These are phyloP conservation scores for Sequoia sempervirens DNA, from an alignment of 75 land plant species.

Conservation along the genomic window DNA sequence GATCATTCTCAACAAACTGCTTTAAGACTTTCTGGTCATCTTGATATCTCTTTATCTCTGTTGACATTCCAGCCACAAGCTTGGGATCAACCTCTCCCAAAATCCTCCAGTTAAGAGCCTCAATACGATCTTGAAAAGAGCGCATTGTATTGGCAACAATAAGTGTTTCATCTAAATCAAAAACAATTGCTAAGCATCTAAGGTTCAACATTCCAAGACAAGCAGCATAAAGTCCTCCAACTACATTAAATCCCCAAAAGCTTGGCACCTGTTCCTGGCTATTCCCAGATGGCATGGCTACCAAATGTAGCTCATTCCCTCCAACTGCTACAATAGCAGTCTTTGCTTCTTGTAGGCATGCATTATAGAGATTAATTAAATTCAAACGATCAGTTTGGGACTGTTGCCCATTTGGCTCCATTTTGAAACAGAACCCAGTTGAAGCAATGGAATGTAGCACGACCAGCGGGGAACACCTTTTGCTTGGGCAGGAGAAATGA, in stretches of 20 bases:
- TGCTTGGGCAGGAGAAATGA: constrained; percentile 38
- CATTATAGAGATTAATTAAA: constrained; percentile 33
- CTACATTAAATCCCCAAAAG: constrained; percentile 80
- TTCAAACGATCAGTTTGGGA: constrained; percentile 22
- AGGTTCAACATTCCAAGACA: constrained; percentile 87
- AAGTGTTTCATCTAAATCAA: constrained; percentile 96
- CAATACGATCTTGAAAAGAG: constrained; percentile 89
- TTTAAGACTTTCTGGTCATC: constrained; percentile 70
- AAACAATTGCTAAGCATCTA: constrained; percentile 84
- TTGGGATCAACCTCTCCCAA: constrained; percentile 60
- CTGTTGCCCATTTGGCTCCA: constrained; percentile 38
- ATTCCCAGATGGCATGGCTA: constrained; percentile 67
- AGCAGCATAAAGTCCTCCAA: constrained; percentile 56
- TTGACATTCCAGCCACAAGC: constrained; percentile 45
- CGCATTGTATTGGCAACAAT: constrained; percentile 86
- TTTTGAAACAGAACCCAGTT: constrained; percentile 62
- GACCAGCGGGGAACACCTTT: constrained; percentile 84
- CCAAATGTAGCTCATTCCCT: constrained; percentile 76
- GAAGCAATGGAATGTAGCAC: constrained; percentile 72
- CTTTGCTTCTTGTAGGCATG: constrained; percentile 67
- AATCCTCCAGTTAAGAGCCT: constrained; percentile 58
- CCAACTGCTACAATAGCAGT: constrained; percentile 66
- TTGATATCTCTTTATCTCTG: constrained; percentile 78
- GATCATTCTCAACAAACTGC: constrained; percentile 82
- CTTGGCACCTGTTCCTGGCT: constrained; percentile 26